A percentile compares a stretch with the other conserved stretches of the same genome.
phyloP scores from a whole-genome alignment of 495 filamentous ascomycete species.

The Bathelium albidoporum region DNA sequence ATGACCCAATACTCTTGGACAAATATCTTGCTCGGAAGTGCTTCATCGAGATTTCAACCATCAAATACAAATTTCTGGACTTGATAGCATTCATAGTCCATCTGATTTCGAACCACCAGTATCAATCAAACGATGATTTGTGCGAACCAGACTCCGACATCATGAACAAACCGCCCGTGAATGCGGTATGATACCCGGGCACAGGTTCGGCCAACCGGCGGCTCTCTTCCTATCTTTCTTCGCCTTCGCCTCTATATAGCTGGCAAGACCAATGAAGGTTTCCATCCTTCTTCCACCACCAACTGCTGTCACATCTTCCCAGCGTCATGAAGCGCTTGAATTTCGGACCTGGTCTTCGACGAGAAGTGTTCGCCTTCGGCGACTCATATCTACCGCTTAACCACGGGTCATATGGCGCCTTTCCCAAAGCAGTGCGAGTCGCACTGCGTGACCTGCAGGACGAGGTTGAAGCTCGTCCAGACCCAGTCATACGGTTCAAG shows the following conservation, averaged over 20 bases:
- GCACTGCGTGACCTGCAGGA: constrained; percentile 47
- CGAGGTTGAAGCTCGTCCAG: constrained; percentile 51
- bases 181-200: neutral
- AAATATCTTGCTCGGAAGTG: neutral
- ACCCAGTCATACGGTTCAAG: constrained; percentile 59
- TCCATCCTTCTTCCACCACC: neutral
- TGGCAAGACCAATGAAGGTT: neutral
- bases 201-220: neutral
- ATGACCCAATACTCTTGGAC: neutral
- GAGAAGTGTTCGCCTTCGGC: neutral
- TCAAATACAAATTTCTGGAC: neutral
- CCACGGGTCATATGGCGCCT: constrained; percentile 64
- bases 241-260: neutral
- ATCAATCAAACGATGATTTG: neutral
- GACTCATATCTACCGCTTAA: neutral
- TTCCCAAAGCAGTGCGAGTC: constrained; percentile 49
- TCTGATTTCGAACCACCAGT: neutral
- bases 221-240: neutral
- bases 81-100: neutral
- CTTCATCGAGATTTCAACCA: neutral
- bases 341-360: neutral
- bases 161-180: neutral
- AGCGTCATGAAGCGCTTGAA: neutral
- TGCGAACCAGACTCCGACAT: neutral
- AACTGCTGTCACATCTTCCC: neutral